Evolutionary conservation across 2,329 filamentous ascomycete species (phyloP).

Genomic region (Xylariaceae sp.): DNA sequence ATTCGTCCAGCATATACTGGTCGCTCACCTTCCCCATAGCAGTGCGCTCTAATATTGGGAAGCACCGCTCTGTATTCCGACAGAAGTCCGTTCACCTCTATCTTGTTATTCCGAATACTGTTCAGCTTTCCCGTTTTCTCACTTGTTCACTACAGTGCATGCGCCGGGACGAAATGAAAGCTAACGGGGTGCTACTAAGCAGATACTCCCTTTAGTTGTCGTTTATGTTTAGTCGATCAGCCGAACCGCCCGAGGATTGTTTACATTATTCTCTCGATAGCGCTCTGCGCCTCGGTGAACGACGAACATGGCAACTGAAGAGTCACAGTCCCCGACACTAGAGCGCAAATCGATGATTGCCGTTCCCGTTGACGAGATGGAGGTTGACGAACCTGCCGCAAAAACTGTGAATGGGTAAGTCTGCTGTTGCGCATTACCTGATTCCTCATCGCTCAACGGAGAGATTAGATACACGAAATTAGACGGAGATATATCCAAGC

Average conservation of each 20-base stretch:
- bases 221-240: slow-evolving; percentile 18
- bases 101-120: background rate
- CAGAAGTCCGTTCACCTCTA: background rate
- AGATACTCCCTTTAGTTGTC: background rate
- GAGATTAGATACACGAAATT: slow-evolving; percentile 30
- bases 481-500: slow-evolving; percentile 27
- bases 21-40: too few species aligned
- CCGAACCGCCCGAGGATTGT: slow-evolving; percentile 4
- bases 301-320: slow-evolving; percentile 43
- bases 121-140: background rate
- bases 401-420: slow-evolving; percentile 63
- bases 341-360: slow-evolving; percentile 32
- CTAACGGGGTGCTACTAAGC: slow-evolving; percentile 1
- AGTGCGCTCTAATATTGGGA: too few species aligned
- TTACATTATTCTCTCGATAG: slow-evolving; percentile 11
- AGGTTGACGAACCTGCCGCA: slow-evolving; percentile 51
- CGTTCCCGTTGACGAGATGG: slow-evolving; percentile 48
- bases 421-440: slow-evolving; percentile 21
- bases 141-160: background rate
- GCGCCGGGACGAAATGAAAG: background rate
- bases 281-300: slow-evolving; percentile 27
- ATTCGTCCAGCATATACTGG: too few species aligned
- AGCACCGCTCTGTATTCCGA: too few species aligned
- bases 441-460: slow-evolving; percentile 3
- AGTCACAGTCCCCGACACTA: slow-evolving; percentile 35